Evolutionary conservation across 495 filamentous ascomycete species (phyloP), one percentile per base, ranked within the genome.

Genomic region (Elaphomyces granulatus): DNA sequence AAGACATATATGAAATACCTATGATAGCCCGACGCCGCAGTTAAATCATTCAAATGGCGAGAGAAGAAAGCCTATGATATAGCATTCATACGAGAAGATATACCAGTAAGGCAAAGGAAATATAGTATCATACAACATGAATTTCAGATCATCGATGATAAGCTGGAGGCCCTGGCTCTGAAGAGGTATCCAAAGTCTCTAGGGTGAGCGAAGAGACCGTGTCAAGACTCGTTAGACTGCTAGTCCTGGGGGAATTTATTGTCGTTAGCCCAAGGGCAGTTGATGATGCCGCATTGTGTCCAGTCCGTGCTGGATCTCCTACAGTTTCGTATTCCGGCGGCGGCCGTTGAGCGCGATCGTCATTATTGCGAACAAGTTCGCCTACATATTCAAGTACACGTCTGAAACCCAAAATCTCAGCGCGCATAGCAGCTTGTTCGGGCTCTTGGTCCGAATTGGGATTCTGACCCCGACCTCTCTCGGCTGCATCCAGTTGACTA

Each of bases 391-490:
- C 47, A 10, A 55, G 52, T 8, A 48, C 44, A 8, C 48, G 45
- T 21, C 49, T 40, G 18, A 55, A 45, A 8, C 41, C 44, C 18
- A 42, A 40, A 14, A 55, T 50, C 32, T 54, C 54, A 17, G 45
- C 38, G 18, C 45, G 45, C 39, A 54, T 48, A 49, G 45, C 23
- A 41, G 35, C 20, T 4, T 45, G 32, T 68, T 65, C 43, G 61
- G 56, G 20, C 10, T 46, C 38, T 31, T 34, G 38, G 44, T 56
- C 40, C 40, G 30, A 35, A 15, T 37, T 18, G 14, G 42, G 19
- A 1, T 33, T 32, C 33, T 17, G 46, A 15, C 35, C 34, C 32
- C 15, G 20, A 10, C 21, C 19, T 31, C 42, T 33, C 21, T 38
- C 9, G 33, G 16, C 9, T 40, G 41, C 36, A 33, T 35, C 23